These are phyloP conservation scores for Rugosomyces carneus DNA, from an alignment of 1,284 basidiomycete species.

Conservation along the genomic window DNA sequence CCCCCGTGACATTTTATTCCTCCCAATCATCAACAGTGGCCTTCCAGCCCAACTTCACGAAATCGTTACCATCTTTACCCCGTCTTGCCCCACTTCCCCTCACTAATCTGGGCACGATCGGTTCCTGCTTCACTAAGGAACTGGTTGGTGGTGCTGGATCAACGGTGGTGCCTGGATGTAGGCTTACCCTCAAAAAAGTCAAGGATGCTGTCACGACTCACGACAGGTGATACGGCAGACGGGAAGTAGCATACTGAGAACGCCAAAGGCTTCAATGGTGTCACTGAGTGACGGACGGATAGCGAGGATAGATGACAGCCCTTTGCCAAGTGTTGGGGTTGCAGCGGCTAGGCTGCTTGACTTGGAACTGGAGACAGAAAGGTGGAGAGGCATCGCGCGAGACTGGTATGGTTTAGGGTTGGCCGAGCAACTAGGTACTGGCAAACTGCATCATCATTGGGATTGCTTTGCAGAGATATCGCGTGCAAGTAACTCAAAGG, in stretches of 20 bases:
- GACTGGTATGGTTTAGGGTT: slow-evolving; percentile 93
- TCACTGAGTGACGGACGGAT: slow-evolving; percentile 48
- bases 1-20: too few relatives aligned
- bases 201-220: slow-evolving; percentile 32
- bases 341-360: slow-evolving; percentile 85
- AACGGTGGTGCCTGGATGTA: slow-evolving; percentile 12
- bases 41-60: too few relatives aligned
- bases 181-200: slow-evolving; percentile 43
- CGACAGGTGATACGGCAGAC: slow-evolving; percentile 19
- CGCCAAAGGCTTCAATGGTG: slow-evolving; percentile 9
- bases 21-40: too few relatives aligned
- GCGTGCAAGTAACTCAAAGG: slow-evolving; percentile 81
- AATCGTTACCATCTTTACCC: too few relatives aligned
- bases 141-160: slow-evolving; percentile 37
- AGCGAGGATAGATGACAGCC: slow-evolving; percentile 58
- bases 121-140: too few relatives aligned
- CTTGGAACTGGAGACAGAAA: slow-evolving; percentile 85
- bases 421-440: slow-evolving; percentile 84
- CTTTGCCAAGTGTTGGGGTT: slow-evolving; percentile 77
- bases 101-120: too few relatives aligned
- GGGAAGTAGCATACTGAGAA: slow-evolving; percentile 1
- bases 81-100: too few relatives aligned
- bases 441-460: slow-evolving; percentile 95
- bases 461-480: slow-evolving; percentile 76
- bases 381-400: slow-evolving; percentile 84